Percentiles rank a stretch among this genome's conserved stretches.
Evolutionary conservation across 805 yeast species (phyloP).

Genomic region (Alloascoidea hylecoeti): DNA sequence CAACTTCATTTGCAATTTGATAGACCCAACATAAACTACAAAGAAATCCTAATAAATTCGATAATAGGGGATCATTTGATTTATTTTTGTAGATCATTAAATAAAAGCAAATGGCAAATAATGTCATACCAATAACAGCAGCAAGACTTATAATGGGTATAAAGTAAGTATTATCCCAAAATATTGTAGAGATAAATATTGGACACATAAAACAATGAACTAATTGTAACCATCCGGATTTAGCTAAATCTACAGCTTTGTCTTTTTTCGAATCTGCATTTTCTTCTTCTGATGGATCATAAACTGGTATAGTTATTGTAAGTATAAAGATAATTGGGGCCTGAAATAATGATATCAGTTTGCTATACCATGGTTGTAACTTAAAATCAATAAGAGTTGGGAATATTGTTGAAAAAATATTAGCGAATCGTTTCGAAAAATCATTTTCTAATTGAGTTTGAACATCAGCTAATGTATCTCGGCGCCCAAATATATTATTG

Average conservation of each 20-base stretch:
- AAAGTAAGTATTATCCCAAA: not conserved
- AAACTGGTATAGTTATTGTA: constrained; percentile 8
- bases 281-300: not conserved
- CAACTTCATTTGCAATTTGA: constrained; percentile 53
- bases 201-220: not conserved
- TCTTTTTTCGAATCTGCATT: no score
- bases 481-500: no score
- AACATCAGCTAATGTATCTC: no score
- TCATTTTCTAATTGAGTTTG: no score
- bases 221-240: no score
- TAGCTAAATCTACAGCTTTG: no score
- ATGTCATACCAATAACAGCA: not conserved
- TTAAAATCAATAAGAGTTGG: not conserved
- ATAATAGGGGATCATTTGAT: not conserved
- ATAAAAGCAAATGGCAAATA: not conserved
- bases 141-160: not conserved
- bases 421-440: no score
- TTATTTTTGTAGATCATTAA: constrained; percentile 1
- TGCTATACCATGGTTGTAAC: not conserved
- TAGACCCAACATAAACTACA: constrained; percentile 59
- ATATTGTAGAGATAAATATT: constrained; percentile 1
- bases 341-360: not conserved
- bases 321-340: constrained; percentile 6
- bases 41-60: constrained; percentile 39
- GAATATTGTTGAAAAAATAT: no score